Evolutionary conservation across 176 grass and related monocot species (phyloP), one percentile per base, ranked within the genome.

Genomic region (Avena atlantica): DNA sequence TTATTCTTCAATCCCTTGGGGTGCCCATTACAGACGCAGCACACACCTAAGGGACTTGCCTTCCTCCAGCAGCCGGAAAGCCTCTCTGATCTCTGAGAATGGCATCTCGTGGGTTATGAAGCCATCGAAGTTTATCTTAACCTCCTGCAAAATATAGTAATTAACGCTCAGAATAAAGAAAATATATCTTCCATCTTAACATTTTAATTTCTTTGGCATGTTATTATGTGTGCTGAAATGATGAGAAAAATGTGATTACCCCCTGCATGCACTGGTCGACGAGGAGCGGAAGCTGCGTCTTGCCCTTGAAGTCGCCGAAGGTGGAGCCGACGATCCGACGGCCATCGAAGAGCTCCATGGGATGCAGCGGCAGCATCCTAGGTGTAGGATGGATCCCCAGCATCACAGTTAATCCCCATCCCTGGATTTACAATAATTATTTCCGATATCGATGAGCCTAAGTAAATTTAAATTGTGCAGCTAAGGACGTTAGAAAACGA

Each of bases 81-180:
- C 96, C 34, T 94, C 72, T 49, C 92, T 91, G 42, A 98, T 98
- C 66, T 98, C 90, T 9, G 87, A 84, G 83, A 98, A 98, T 14
- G 90, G 92, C 88, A 98, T 86, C 84, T 94, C 89, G 7, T 98
- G 96, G 6, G 94, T 98, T 69, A 96, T 93, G 81, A 98, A 98
- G 0, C 90, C 96, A 87, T 93, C 92, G 0, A 98, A 86, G 75
- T 96, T 98, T 31, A 98, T 66, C 14, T 91, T 90, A 11, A 77
- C 50, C 74, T 77, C 74, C 74, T 77, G 51, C 36, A 56, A 19
- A 34, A 19, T 19, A 34, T 0, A 3, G 2, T 19, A 0, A 20
- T 11, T 10, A 1, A 8, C 7, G 0, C 31, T 76, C 8, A 12
- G 4, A 14, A 31, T 6, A 52, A 42, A 0, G 40, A 6, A 1